These are phyloP conservation scores for Rhynchosporium graminicola DNA, from an alignment of 2,329 filamentous ascomycete genomes.

Conservation along the genomic window DNA sequence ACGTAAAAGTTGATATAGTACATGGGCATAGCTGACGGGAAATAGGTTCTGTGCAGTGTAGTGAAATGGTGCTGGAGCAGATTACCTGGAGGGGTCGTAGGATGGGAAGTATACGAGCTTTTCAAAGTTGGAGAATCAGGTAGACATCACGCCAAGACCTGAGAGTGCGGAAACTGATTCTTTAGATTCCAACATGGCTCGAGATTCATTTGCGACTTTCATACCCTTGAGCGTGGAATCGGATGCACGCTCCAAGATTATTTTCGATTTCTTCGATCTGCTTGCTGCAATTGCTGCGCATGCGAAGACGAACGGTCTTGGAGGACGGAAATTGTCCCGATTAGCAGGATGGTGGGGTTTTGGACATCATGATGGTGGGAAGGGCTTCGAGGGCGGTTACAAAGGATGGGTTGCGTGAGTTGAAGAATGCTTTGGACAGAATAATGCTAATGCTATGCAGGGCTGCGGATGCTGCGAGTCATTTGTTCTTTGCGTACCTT, in stretches of 20 bases:
- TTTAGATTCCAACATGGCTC: constrained; percentile 84
- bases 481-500: constrained; percentile 97
- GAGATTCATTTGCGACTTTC: constrained; percentile 94
- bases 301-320: constrained; percentile 88
- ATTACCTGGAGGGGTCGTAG: constrained; percentile 85
- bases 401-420: constrained; percentile 78
- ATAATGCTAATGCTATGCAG: constrained; percentile 47
- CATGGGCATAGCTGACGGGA: constrained; percentile 33
- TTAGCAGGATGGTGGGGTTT: constrained; percentile 99
- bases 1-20: constrained; percentile 40
- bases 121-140: constrained; percentile 94
- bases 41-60: constrained; percentile 85
- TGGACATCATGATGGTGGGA: constrained; percentile 81
- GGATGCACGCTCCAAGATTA: constrained; percentile 80
- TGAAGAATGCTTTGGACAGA: neutral
- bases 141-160: constrained; percentile 45
- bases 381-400: constrained; percentile 94
- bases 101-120: constrained; percentile 95
- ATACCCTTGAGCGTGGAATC: constrained; percentile 93
- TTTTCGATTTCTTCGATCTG: constrained; percentile 95
- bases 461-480: constrained; percentile 92
- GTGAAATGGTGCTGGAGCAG: constrained; percentile 99
- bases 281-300: constrained; percentile 88
- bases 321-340: constrained; percentile 88
- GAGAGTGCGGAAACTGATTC: constrained; percentile 18